These are phyloP conservation scores for Chalaropsis thielavioides DNA, from an alignment of 2,329 filamentous ascomycete species.

Conservation along the genomic window DNA sequence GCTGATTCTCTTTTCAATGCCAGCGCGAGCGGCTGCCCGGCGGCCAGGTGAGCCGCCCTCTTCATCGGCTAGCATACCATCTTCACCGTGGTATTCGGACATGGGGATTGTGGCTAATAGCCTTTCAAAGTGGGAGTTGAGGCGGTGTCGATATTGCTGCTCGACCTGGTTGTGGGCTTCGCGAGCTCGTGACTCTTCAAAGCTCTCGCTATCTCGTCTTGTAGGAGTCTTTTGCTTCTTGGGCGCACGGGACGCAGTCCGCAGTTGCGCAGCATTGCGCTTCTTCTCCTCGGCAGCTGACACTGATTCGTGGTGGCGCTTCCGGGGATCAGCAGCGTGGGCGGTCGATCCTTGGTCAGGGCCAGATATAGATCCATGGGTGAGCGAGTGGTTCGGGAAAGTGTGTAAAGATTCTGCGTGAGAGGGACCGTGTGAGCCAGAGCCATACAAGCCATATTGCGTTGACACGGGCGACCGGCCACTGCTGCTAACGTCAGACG, in stretches of 20 bases:
- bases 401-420: conserved; percentile 5
- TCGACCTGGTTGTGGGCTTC: conserved; percentile 33
- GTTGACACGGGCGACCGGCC: conserved; percentile 2
- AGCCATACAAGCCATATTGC: conserved; percentile 6
- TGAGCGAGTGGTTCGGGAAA: background rate
- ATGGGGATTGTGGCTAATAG: conserved; percentile 30
- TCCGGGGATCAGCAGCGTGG: background rate
- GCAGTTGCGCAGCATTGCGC: conserved; percentile 17
- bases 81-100: conserved; percentile 22
- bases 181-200: conserved; percentile 25
- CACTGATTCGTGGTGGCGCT: conserved; percentile 15
- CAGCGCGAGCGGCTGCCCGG: conserved; percentile 19
- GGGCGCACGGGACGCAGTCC: conserved; percentile 19
- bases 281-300: conserved; percentile 15
- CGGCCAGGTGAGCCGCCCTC: conserved; percentile 22
- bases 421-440: conserved; percentile 8
- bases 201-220: conserved; percentile 29
- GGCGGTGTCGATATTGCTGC: conserved; percentile 35
- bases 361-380: background rate
- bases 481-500: conserved; percentile 3
- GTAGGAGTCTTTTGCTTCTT: conserved; percentile 17
- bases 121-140: conserved; percentile 33
- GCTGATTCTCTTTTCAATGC: conserved; percentile 25
- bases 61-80: conserved; percentile 20
- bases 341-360: background rate